phyloP scores from a whole-genome alignment of 148 eudicot species.

The Vaccinium myrtillus region DNA sequence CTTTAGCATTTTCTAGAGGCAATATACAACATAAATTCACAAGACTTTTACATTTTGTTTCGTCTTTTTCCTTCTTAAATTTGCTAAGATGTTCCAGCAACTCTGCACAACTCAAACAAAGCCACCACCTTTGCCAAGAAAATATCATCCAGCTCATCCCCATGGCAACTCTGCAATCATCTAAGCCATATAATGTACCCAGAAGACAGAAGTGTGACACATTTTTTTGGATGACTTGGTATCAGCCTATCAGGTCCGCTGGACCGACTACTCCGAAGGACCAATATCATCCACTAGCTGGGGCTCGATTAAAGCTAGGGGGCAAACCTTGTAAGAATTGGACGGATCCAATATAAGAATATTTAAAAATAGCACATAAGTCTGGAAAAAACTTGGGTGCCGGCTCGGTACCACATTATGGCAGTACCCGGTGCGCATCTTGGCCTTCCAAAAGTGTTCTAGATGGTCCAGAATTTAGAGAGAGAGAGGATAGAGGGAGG shows the following conservation, averaged over 20 bases:
- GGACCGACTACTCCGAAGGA: neutral
- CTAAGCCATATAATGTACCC: too few relatives aligned
- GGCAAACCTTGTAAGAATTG: too few relatives aligned
- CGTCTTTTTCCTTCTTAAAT: neutral
- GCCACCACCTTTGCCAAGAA: neutral
- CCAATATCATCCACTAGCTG: neutral
- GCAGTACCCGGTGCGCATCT: too few relatives aligned
- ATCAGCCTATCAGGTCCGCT: neutral
- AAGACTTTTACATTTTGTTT: neutral
- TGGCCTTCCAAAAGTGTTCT: too few relatives aligned
- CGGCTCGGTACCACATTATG: too few relatives aligned
- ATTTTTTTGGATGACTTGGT: neutral
- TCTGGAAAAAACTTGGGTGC: too few relatives aligned
- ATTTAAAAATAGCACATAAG: neutral
- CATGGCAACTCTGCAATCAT: neutral
- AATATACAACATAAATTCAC: neutral
- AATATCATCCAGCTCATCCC: neutral
- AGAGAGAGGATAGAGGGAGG: too few relatives aligned
- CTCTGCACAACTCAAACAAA: neutral
- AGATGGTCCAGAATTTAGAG: too few relatives aligned
- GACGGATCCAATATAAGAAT: neutral
- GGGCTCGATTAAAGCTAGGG: neutral
- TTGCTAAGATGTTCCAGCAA: neutral
- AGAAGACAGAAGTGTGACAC: neutral
- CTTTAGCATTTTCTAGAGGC: neutral